Evolutionary conservation across 2,329 filamentous ascomycete genomes (phyloP).

Genomic region (Curvularia eragrostidis): DNA sequence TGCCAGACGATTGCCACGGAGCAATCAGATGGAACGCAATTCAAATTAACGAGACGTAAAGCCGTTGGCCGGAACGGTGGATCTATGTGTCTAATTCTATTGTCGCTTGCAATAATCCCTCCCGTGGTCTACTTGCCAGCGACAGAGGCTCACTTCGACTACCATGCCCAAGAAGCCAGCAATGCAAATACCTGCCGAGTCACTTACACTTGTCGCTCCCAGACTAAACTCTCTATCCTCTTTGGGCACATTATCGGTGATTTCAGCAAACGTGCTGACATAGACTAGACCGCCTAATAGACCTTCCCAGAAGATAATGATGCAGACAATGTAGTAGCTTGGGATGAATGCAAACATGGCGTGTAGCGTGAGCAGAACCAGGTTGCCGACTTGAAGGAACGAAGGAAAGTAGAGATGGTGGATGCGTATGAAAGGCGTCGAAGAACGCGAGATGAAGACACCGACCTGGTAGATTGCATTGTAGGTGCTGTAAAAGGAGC

Average conservation of each 20-base stretch:
- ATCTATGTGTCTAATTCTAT: constrained; percentile 12
- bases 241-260: constrained; percentile 78
- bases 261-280: constrained; percentile 88
- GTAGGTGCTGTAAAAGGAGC: constrained; percentile 94
- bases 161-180: constrained; percentile 84
- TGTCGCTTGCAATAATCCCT: constrained; percentile 62
- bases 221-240: constrained; percentile 90
- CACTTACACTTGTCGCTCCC: constrained; percentile 87
- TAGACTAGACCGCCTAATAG: constrained; percentile 90
- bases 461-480: constrained; percentile 93
- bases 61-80: background rate
- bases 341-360: constrained; percentile 63
- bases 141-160: constrained; percentile 81
- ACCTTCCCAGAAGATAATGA: constrained; percentile 92
- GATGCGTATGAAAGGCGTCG: constrained; percentile 84
- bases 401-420: constrained; percentile 82
- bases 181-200: constrained; percentile 87
- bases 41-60: background rate
- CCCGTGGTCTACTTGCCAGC: constrained; percentile 82
- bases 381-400: constrained; percentile 79
- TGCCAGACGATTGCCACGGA: background rate
- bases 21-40: background rate
- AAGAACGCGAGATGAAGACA: constrained; percentile 92
- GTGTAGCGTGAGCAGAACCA: constrained; percentile 75
- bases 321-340: constrained; percentile 73